Base-by-base conservation (phyloP, 768 basidiomycete species). In the Phaeotremella fagi region DNA sequence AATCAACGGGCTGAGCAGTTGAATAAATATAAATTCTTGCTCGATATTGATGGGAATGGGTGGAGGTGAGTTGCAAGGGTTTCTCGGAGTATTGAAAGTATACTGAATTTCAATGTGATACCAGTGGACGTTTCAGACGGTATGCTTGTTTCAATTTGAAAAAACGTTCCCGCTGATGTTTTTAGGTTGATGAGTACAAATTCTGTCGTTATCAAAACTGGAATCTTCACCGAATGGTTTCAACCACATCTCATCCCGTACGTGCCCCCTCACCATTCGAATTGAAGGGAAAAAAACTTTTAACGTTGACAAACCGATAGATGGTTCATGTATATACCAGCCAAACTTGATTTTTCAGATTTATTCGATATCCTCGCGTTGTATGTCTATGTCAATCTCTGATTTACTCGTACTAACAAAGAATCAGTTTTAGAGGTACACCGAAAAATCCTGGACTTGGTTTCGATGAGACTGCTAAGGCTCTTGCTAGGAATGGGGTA, bases 201-300 rank as follows among this genome's bases (percentile, higher is more conserved):
- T 52, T 74, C 76, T 43, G 61, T 75, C 25, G 73, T 76, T 20
- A 68, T 77, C 57, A 77, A 77, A 46, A 57, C 68, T 27, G 73
- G 73, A 2, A 73, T 76, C 47, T 77, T 68, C 63, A 77, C 72
- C 54, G 75, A 55, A 53, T 77, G 75, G 75, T 69, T 76, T 24
- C 75, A 76, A 50, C 60, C 66, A 3, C 61, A 72, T 43, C 55
- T 72, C 24, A 71, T 73, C 26, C 72, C 72, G 60, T 70, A 9
- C 47, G 75, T 66, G 28, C 3, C 36, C 20, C 6, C 25, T 22
- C 22, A 14, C 36, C 28, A 22, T n/a, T 45, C 20, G n/a, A 20
- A n/a, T 9, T 35, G 11, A 16, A 16, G 1, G 3, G 12, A 33
- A 5, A 7, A 27, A 43, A 6, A 43, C 11, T 24, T 35, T 37